Base-by-base conservation (phyloP, 2,329 filamentous ascomycete genomes). In the Pseudogymnoascus sp. region DNA sequence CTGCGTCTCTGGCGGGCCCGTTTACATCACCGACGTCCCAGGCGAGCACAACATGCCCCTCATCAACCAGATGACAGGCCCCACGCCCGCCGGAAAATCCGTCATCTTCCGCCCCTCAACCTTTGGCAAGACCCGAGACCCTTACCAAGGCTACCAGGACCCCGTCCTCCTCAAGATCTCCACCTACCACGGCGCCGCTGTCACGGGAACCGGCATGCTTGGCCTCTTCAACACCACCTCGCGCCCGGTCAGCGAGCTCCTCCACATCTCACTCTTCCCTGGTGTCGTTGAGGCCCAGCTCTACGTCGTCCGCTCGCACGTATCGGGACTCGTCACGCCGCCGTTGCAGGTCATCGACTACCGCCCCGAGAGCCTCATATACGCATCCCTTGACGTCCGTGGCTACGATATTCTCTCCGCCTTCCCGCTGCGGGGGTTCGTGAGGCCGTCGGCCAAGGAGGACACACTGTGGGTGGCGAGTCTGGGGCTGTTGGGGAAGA, bases 11-110 rank as follows among this genome's bases (percentile, higher is more conserved):
- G 94, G 94, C 7, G 94, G 94, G 0, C 94, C 93, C 0, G 88
- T 99, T 42, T 97, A 95, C 70, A 92, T 99, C 73, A 97, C 93
- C 0, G 94, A 99, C 74, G 83, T 86, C 0, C 93, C 93, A 0
- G 92, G 91, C 0, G 77, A 90, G 65, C 91, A 97, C 73, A 82
- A 96, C 70, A 70, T 92, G 31, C 75, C 81, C 5, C 75, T 99
- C 14, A 89, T 99, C 65, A 76, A 80, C 28, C 87, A 95, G 73
- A 92, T 97, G 82, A 92, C 89, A 0, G 92, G 89, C 0, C 78
- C 81, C 10, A 94, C 90, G 0, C 79, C 85, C 0, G 79, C 84
- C 23, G 90, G 87, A 0, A 87, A 85, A 66, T 94, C 91, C 0
- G 84, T 96, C 0, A 89, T 95, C 18, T 84, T 97, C 63, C 83